Percentiles rank a stretch among this genome's conserved stretches.
Conservation (phyloP, 139 green algal species). For the Chlamydomonas incerta region DNA sequence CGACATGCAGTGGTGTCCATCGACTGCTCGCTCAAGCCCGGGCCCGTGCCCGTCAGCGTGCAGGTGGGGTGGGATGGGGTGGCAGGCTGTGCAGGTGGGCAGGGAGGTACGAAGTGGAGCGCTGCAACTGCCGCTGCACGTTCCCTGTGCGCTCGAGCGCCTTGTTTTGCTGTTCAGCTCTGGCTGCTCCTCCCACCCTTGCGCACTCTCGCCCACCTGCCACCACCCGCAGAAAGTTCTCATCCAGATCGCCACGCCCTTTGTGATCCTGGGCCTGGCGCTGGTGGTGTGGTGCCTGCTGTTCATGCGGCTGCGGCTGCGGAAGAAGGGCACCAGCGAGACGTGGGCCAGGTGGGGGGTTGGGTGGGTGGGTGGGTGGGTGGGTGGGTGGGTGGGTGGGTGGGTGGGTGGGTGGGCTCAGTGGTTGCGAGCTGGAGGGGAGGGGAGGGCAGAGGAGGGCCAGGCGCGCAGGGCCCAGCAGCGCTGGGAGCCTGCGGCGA, state of each 20-base stretch:
- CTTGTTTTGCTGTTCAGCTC: too few relatives aligned
- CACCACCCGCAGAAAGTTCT: background rate
- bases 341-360: background rate
- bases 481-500: too few relatives aligned
- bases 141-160: too few relatives aligned
- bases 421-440: too few relatives aligned
- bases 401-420: background rate
- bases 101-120: too few relatives aligned
- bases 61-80: slow-evolving; percentile 2
- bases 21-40: background rate
- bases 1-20: slow-evolving; percentile 6
- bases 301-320: background rate
- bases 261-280: background rate
- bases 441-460: too few relatives aligned
- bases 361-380: too few relatives aligned
- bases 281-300: background rate
- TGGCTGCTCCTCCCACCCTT: too few relatives aligned
- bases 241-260: slow-evolving; percentile 6
- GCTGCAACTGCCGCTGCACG: too few relatives aligned
- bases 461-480: too few relatives aligned
- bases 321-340: background rate
- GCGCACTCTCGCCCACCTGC: background rate
- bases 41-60: background rate
- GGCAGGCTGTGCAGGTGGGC: background rate
- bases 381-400: background rate